Evolutionary conservation across 106 monocot species (phyloP).

Genomic region (Triglochin maritima): DNA sequence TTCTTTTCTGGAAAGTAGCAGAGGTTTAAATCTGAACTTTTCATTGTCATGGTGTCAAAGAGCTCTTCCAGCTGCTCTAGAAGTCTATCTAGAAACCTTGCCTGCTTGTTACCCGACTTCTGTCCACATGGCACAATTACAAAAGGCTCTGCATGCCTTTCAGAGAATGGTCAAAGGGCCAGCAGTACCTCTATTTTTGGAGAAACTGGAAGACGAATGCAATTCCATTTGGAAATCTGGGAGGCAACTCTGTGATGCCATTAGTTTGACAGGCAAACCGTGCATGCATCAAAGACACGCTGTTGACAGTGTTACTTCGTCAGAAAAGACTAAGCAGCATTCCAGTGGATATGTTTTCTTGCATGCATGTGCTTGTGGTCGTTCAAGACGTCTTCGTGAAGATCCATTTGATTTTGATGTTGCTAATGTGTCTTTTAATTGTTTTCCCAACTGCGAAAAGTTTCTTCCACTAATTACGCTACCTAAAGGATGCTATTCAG

Average conservation of each 20-base stretch:
- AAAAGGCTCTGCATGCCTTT: slow-evolving; percentile 69
- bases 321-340: slow-evolving; percentile 29
- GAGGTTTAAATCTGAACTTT: slow-evolving; percentile 59
- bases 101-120: slow-evolving; percentile 78
- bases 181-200: slow-evolving; percentile 41
- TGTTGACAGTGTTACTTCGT: slow-evolving; percentile 5
- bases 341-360: slow-evolving; percentile 87
- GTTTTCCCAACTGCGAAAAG: slow-evolving; percentile 56
- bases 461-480: slow-evolving; percentile 46
- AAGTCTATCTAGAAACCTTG: slow-evolving; percentile 72
- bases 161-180: slow-evolving; percentile 74
- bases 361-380: slow-evolving; percentile 97
- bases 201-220: slow-evolving; percentile 81
- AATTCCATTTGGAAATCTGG: slow-evolving; percentile 68
- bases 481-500: slow-evolving; percentile 29
- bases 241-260: slow-evolving; percentile 90
- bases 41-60: slow-evolving; percentile 83
- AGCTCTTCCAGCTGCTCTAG: slow-evolving; percentile 66
- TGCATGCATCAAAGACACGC: slow-evolving; percentile 71
- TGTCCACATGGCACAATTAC: slow-evolving; percentile 51
- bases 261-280: slow-evolving; percentile 77
- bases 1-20: slow-evolving; percentile 51
- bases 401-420: slow-evolving; percentile 86
- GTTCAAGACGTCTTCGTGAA: slow-evolving; percentile 55
- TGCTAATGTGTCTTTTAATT: slow-evolving; percentile 57